Base-by-base conservation (phyloP, 2,329 filamentous ascomycete genomes). In the Stylonectria norvegica region DNA sequence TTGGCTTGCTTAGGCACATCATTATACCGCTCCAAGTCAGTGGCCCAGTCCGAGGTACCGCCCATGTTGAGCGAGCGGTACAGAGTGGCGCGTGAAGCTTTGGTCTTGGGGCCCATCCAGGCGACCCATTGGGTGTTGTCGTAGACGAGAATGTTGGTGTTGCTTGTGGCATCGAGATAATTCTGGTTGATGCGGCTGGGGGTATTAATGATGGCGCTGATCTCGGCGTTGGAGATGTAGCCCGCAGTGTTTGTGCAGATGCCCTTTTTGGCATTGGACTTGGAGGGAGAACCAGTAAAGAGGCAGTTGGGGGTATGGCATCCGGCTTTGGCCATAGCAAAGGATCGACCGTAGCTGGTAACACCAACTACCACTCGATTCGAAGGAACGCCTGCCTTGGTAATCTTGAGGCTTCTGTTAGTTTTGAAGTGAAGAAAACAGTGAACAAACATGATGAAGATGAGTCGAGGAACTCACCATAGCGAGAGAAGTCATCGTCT, bases 401-500 rank as follows among this genome's bases (percentile, higher is more conserved):
- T 58, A 19, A 57, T 41, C 19, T 15, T 18, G 16, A 12, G 14
- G n/a, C n/a, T 18, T 31, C 29, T 31, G 16, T 15, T 31, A 12
- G 15, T 31, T 31, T n/a, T n/a, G n/a, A n/a, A n/a, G n/a, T n/a
- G n/a, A n/a, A n/a, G n/a, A n/a, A n/a, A n/a, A n/a, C n/a, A n/a
- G n/a, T n/a, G n/a, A n/a, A n/a, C n/a, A n/a, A n/a, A n/a, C n/a
- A n/a, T n/a, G n/a, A n/a, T n/a, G n/a, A n/a, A n/a, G n/a, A n/a
- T n/a, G n/a, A n/a, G n/a, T n/a, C n/a, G n/a, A n/a, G n/a, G n/a
- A n/a, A n/a, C 16, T 19, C 3, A 34, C 32, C 55, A 64, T 65
- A 7, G 55, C 34, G 10, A 70, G 40, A 0, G 65, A 36, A 11
- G 44, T 48, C 1, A 45, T 30, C 0, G 63, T 67, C 46, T 70